These are phyloP conservation scores for Hypericum androsaemum DNA, from an alignment of 345 rosid species.

Conservation along the genomic window DNA sequence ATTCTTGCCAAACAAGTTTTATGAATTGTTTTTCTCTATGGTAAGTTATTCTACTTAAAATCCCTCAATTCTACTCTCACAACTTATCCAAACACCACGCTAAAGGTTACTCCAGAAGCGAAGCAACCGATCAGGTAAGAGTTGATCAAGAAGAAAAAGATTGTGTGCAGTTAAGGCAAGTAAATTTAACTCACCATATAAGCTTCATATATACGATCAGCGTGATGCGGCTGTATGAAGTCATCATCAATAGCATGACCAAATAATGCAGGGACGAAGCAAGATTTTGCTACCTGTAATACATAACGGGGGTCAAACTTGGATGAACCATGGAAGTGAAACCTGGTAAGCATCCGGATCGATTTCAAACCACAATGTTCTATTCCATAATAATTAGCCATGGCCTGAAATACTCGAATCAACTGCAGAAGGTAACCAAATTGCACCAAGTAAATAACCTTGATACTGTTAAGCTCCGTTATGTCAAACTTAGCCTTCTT, in stretches of 20 bases:
- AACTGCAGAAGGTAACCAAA: neutral
- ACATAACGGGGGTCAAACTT: constrained; percentile 3
- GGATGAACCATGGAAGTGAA: constrained; percentile 2
- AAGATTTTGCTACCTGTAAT: constrained; percentile 62
- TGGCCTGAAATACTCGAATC: neutral
- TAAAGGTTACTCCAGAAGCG: too few species aligned
- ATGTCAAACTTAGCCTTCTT: constrained; percentile 87
- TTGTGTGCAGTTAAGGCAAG: too few species aligned
- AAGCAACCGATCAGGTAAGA: too few species aligned
- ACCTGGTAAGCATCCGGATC: neutral
- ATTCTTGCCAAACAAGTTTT: too few species aligned
- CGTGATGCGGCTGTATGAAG: constrained; percentile 84
- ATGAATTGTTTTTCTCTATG: too few species aligned
- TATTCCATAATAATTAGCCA: neutral
- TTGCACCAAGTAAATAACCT: constrained; percentile 29
- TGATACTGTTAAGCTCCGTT: constrained; percentile 59
- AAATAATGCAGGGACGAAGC: constrained; percentile 86
- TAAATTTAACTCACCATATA: constrained; percentile 38
- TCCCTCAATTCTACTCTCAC: too few species aligned
- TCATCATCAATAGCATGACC: constrained; percentile 91
- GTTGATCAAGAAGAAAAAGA: too few species aligned
- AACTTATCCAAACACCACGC: too few species aligned
- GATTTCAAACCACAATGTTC: too few species aligned
- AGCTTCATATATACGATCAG: constrained; percentile 72
- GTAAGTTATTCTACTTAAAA: too few species aligned